Base-by-base conservation (phyloP, 768 basidiomycete species). In the Chalciporus piperatus region DNA sequence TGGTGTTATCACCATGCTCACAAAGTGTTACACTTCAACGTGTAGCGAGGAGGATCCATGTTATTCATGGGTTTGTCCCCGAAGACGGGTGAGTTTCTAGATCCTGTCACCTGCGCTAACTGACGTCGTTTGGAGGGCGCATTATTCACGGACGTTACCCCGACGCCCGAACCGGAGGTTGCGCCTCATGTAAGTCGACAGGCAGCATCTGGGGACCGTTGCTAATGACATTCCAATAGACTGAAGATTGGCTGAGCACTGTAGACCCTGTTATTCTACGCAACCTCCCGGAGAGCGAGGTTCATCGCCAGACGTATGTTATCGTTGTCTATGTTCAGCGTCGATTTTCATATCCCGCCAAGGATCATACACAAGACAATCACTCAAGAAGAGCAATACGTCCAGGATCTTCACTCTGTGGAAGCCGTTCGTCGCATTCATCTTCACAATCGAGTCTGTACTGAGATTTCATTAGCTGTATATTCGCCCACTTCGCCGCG, bases 301-400 rank as follows among this genome's bases (percentile, higher is more conserved):
- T 92, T 53, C 84, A 80, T 53, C 82, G 94, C 28, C 94, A 98
- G 74, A 87, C 81, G 77, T 80, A 60, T 17, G 71, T 61, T 30
- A 22, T 7, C 16, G 20, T 39, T 12, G 4, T 35, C 13, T 2
- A 4, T 33, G 20, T 51, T 28, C 14, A 35, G 19, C 22, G 2
- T n/a, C n/a, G 19, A 17, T 48, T 27, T 41, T 55, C 14, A 55
- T 37, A 5, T 40, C 42, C 25, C 42, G 30, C 39, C 17, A 54
- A 81, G 80, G 39, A 78, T 85, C 61, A 95, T 99, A 50, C 85
- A 89, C 64, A 92, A 92, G 63, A 79, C 95, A 33, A 90, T 98
- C 57, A 78, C 78, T 56, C 86, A 91, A 59, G 96, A 98, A 65
- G 85, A 92, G 57, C 87, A 92, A 62, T 97, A 95, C 64, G 72